phyloP scores from a whole-genome alignment of 805 yeast species.

The Spathaspora hagerdaliae region DNA sequence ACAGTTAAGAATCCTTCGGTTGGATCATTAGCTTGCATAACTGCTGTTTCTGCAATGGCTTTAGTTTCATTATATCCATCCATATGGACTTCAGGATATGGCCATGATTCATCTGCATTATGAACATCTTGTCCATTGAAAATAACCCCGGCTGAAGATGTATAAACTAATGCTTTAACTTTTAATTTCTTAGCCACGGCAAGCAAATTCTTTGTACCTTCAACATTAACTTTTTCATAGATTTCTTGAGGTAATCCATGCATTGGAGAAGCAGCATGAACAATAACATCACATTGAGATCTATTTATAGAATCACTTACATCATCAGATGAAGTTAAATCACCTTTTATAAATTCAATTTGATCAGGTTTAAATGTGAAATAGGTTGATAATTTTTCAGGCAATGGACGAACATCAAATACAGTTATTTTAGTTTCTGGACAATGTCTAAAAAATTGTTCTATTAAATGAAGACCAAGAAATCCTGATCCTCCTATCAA shows the following conservation, averaged over 20 bases:
- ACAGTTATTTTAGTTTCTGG: constrained; percentile 77
- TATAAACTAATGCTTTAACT: constrained; percentile 76
- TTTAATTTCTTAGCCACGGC: constrained; percentile 51
- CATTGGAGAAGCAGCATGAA: constrained; percentile 95
- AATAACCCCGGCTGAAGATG: constrained; percentile 96
- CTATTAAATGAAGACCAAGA: constrained; percentile 84
- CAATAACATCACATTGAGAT: constrained; percentile 68
- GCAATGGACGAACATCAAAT: constrained; percentile 87
- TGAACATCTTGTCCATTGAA: constrained; percentile 91
- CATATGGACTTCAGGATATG: constrained; percentile 88
- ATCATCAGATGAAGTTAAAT: constrained; percentile 71
- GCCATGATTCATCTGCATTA: constrained; percentile 93
- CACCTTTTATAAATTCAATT: constrained; percentile 72
- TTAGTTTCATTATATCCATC: constrained; percentile 96
- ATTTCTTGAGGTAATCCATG: constrained; percentile 82
- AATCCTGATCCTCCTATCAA: constrained; percentile 96
- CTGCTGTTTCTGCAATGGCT: constrained; percentile 83
- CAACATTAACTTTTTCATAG: constrained; percentile 85
- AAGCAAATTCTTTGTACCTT: constrained; percentile 78
- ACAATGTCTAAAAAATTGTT: constrained; percentile 65
- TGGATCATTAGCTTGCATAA: constrained; percentile 64
- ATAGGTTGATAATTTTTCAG: constrained; percentile 62
- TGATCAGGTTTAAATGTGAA: constrained; percentile 66
- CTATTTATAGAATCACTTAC: constrained; percentile 57
- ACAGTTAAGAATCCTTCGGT: constrained; percentile 55